Conservation (phyloP, 2,329 filamentous ascomycete genomes). For the Macrophomina pseudophaseolina region DNA sequence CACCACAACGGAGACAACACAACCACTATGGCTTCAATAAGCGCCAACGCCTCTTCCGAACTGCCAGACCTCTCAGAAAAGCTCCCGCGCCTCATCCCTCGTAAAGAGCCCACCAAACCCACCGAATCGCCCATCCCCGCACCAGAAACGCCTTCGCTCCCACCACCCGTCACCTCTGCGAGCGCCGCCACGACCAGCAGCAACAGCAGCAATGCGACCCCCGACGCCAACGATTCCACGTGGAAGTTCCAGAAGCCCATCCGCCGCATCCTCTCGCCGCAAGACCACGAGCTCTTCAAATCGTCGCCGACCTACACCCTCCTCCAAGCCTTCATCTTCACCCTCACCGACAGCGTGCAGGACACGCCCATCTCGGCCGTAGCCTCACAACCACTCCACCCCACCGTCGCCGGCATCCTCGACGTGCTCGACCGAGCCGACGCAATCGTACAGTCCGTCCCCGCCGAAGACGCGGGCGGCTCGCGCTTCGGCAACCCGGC, state of each 20-base stretch:
- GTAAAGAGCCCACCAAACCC: constrained; percentile 35
- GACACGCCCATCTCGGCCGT: constrained; percentile 69
- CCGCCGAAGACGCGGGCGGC: constrained; percentile 80
- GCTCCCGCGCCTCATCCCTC: constrained; percentile 44
- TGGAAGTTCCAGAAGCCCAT: constrained; percentile 70
- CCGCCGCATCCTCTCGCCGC: constrained; percentile 78
- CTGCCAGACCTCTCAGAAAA: constrained; percentile 36
- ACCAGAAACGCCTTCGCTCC: constrained; percentile 76
- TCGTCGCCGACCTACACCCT: constrained; percentile 76
- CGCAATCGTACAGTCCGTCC: constrained; percentile 67
- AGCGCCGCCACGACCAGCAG: constrained; percentile 58
- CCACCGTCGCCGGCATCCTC: constrained; percentile 67
- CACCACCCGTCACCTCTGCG: constrained; percentile 57
- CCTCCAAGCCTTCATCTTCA: constrained; percentile 83
- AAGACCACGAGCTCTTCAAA: constrained; percentile 83
- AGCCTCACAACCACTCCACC: constrained; percentile 49
- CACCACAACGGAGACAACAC: not conserved
- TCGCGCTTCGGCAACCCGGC: constrained; percentile 94
- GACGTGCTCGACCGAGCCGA: constrained; percentile 73
- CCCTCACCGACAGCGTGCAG: constrained; percentile 79
- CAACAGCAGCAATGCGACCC: not conserved
- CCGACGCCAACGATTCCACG: not conserved
- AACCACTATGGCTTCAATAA: constrained; percentile 14
- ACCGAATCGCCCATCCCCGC: constrained; percentile 56
- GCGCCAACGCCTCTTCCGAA: not conserved